These are phyloP conservation scores for Parafenestella ontariensis DNA, from an alignment of 2,329 filamentous ascomycete species.

Conservation along the genomic window DNA sequence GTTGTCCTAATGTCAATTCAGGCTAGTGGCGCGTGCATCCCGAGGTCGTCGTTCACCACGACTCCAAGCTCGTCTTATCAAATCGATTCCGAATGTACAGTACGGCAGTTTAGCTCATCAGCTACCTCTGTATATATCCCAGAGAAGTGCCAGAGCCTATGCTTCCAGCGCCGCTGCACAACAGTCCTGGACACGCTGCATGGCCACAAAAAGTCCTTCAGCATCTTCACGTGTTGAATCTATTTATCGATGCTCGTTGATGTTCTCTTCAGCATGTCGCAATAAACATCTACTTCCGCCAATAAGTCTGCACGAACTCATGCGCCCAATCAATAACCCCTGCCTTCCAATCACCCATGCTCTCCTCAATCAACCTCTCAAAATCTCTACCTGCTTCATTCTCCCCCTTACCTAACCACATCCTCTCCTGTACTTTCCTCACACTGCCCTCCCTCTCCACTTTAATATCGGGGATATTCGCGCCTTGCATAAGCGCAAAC, in stretches of 20 bases:
- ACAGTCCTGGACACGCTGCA: slow-evolving; percentile 29
- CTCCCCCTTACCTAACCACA: slow-evolving; percentile 89
- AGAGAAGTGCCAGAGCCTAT: slow-evolving; percentile 15
- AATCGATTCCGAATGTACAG: no score
- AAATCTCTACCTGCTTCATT: slow-evolving; percentile 90
- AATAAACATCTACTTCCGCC: slow-evolving; percentile 62
- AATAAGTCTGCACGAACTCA: slow-evolving; percentile 84
- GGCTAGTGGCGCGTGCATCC: no score
- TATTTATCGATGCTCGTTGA: no score
- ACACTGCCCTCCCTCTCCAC: slow-evolving; percentile 93
- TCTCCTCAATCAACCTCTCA: slow-evolving; percentile 89
- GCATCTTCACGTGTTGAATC: no score
- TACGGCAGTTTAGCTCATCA: no score
- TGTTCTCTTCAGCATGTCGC: no score
- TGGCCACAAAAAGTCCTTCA: not conserved
- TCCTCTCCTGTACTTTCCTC: slow-evolving; percentile 91
- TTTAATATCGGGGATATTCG: slow-evolving; percentile 94
- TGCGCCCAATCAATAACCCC: slow-evolving; percentile 95
- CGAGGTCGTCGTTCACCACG: no score
- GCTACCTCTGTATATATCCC: not conserved
- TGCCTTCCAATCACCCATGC: slow-evolving; percentile 80
- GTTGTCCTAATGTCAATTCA: not conserved
- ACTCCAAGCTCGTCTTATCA: no score
- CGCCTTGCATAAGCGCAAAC: slow-evolving; percentile 96
- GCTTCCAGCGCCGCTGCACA: slow-evolving; percentile 31